phyloP scores from a whole-genome alignment of 164 flowering plant genomes.

The Warburgia ugandensis region DNA sequence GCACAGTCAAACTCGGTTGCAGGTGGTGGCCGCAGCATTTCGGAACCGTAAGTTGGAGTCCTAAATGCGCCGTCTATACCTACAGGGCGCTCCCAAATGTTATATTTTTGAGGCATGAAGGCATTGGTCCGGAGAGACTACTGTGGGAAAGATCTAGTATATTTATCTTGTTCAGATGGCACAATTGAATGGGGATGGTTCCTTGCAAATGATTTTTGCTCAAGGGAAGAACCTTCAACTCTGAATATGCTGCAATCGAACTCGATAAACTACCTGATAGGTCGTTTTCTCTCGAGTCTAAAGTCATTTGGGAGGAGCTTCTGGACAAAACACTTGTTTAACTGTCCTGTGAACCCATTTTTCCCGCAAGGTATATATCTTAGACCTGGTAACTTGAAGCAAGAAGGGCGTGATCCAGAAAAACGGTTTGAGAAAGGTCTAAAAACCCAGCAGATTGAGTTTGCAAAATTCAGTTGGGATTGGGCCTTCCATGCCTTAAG shows the following conservation, averaged over 20 bases:
- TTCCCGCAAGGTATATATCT: not conserved
- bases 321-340: not conserved
- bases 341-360: slow-evolving; percentile 6
- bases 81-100: slow-evolving; percentile 2
- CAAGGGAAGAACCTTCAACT: not conserved
- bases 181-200: slow-evolving; percentile 8
- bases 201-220: slow-evolving; percentile 10
- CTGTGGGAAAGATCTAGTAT: slow-evolving; percentile 15
- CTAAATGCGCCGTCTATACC: not conserved
- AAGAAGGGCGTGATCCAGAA: slow-evolving; percentile 9
- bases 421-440: no score
- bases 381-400: slow-evolving; percentile 1
- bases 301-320: not conserved
- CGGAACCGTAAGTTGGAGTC: not conserved
- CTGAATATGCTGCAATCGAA: not conserved
- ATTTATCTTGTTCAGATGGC: slow-evolving; percentile 3
- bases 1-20: no score
- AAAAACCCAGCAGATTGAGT: no score
- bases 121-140: slow-evolving; percentile 11
- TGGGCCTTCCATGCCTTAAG: no score
- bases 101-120: slow-evolving; percentile 6
- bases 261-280: slow-evolving; percentile 14
- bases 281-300: slow-evolving; percentile 6
- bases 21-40: not conserved
- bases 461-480: not conserved